Evolutionary conservation across 805 yeast species (phyloP).

Genomic region (Myxozyma neotropica): DNA sequence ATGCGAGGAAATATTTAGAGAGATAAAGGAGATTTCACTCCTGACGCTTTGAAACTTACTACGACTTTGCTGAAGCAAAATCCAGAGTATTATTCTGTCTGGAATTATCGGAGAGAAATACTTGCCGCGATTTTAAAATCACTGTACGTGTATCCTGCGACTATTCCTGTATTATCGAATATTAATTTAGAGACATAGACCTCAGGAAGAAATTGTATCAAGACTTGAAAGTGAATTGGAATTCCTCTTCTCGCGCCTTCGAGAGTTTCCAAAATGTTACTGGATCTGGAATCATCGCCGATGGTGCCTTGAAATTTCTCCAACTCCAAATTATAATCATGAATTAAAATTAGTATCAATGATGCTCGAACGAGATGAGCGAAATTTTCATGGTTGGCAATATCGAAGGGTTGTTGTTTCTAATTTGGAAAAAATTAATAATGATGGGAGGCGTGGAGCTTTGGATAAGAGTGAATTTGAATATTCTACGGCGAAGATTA

Average conservation of each 20-base stretch:
- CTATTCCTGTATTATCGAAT: not conserved
- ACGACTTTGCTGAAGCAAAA: slow-evolving; percentile 62
- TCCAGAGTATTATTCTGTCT: slow-evolving; percentile 85
- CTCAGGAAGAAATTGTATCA: slow-evolving; percentile 37
- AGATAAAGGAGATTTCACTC: slow-evolving; percentile 40
- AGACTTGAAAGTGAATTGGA: slow-evolving; percentile 59
- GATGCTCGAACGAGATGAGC: slow-evolving; percentile 68
- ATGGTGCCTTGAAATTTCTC: slow-evolving; percentile 67
- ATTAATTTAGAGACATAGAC: not conserved
- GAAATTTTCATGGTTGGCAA: slow-evolving; percentile 96
- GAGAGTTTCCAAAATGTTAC: slow-evolving; percentile 80
- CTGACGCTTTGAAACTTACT: slow-evolving; percentile 54
- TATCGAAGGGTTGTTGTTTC: slow-evolving; percentile 75
- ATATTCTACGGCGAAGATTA: slow-evolving; percentile 77
- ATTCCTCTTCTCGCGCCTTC: slow-evolving; percentile 61
- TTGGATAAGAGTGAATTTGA: slow-evolving; percentile 60
- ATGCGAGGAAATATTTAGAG: too few species aligned
- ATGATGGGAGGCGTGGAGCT: slow-evolving; percentile 36
- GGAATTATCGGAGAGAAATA: slow-evolving; percentile 87
- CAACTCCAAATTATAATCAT: slow-evolving; percentile 59
- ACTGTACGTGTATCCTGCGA: slow-evolving; percentile 1
- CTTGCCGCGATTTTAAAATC: slow-evolving; percentile 45
- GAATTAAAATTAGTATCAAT: slow-evolving; percentile 73
- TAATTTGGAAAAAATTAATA: slow-evolving; percentile 37
- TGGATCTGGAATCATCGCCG: slow-evolving; percentile 96